Base-by-base conservation (phyloP, 2,329 filamentous ascomycete genomes). In the Ophiostoma ips region DNA sequence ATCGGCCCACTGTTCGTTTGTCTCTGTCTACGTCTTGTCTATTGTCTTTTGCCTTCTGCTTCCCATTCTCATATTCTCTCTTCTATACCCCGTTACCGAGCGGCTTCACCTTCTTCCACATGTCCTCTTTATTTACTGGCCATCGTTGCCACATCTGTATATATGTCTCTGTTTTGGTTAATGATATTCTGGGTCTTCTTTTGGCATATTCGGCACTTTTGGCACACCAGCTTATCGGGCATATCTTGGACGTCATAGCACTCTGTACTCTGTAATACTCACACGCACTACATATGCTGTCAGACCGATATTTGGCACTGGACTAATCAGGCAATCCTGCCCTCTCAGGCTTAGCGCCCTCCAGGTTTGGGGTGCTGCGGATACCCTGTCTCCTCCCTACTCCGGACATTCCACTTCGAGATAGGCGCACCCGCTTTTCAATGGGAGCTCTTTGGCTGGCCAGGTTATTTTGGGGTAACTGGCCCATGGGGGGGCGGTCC, bases 321-420 rank as follows among this genome's bases (percentile, higher is more conserved):
- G 21, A 45, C 46, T 19, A 47, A 48, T 48, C 5, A 43, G 51
- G 51, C 28, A 52, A 52, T 48, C 24, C 48, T 52, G 45, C 51
- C 48, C 11, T 16, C 24, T 48, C 28, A 10, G 48, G 51, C 15
- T 33, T 52, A 50, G 51, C 38, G 37, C 10, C 3, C 13, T 31
- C n/a, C n/a, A n/a, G n/a, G n/a, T n/a, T n/a, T n/a, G n/a, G n/a
- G n/a, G n/a, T n/a, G n/a, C n/a, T n/a, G n/a, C n/a, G n/a, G n/a
- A n/a, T n/a, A n/a, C 16, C 30, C 9, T 34, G 43, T 19, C 9
- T 12, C 11, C 3, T n/a, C 11, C 2, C 18, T n/a, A n/a, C n/a
- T n/a, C n/a, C n/a, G n/a, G n/a, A n/a, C n/a, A n/a, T n/a, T n/a
- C n/a, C n/a, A n/a, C n/a, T n/a, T 9, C 31, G 10, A 30, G 21